Evolutionary conservation across 306 rosid genomes (phyloP), one percentile per base, ranked within the genome.

Genomic region (Prunus mira): DNA sequence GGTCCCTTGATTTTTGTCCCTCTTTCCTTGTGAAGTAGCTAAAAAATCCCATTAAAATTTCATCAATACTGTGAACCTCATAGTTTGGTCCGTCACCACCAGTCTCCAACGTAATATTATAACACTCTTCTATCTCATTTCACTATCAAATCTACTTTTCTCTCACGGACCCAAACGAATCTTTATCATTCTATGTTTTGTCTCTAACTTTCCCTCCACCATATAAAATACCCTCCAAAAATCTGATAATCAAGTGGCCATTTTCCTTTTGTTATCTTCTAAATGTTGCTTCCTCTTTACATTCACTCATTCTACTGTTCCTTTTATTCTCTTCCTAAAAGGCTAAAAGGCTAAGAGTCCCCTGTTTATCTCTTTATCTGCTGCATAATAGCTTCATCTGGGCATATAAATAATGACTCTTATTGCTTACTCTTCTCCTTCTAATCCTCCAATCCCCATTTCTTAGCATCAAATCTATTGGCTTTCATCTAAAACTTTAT

Each of bases 101-200:
- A 13, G 56, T 72, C 25, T 13, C 12, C 25, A 7, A 24, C 9
- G 20, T 17, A 3, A 38, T 11, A 41, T 57, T 14, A 67, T 66
- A 27, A 67, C 74, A n/a, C 19, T 30, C 69, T 75, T 30, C 25
- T 74, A 45, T 32, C 43, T 12, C 13, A 60, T 38, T 27, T 47
- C 20, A 56, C 25, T 74, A 45, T 68, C 70, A 20, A 27, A 49
- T 49, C 20, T 61, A 55, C 72, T 73, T 73, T 63, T 51, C 43
- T 51, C 34, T 78, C 91, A 83, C 86, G 86, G 89, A 67, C 68
- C 52, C 75, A 45, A 82, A 18, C 13, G 87, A 90, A 86, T 86
- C 96, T 82, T 65, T 58, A 77, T 73, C 83, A 74, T 74, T 87
- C 79, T 68, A 82, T 78, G 84, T 86, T 52, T 60, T 50, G 67